phyloP scores from a whole-genome alignment of 306 rosid species.

The Corylus avellana region DNA sequence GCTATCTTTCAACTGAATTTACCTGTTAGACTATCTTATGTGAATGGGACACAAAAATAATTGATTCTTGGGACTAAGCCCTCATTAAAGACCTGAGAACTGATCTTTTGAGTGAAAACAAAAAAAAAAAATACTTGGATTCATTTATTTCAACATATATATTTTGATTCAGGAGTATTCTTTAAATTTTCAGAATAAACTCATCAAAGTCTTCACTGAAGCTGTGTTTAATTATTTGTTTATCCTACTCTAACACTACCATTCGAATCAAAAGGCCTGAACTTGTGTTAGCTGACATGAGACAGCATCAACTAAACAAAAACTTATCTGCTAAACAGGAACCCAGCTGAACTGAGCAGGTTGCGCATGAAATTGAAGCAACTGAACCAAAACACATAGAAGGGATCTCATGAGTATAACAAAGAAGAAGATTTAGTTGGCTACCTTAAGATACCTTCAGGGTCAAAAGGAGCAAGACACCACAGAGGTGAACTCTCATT shows the following conservation, averaged over 20 bases:
- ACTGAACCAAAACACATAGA: conserved; percentile 14
- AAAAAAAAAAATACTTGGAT: not conserved
- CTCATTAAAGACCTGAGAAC: not conserved
- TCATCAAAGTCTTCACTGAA: not conserved
- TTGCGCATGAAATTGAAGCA: not conserved
- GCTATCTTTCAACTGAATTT: not conserved
- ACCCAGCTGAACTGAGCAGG: not conserved
- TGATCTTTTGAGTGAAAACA: not conserved
- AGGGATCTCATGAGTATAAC: not conserved
- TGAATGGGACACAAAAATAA: not conserved
- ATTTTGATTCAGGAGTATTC: not conserved
- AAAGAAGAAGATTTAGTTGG: conserved; percentile 27
- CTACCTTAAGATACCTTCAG: conserved; percentile 95
- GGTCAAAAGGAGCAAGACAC: conserved; percentile 94
- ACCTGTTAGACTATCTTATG: not conserved
- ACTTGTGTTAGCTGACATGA: not conserved
- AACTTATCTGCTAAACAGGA: not conserved
- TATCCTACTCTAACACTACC: not conserved
- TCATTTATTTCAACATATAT: not conserved
- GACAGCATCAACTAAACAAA: not conserved
- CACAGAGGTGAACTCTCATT: conserved; percentile 72
- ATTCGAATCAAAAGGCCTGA: not conserved
- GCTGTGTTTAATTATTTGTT: not conserved
- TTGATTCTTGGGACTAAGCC: not conserved
- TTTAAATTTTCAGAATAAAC: not conserved